A percentile compares a stretch with the other conserved stretches of the same genome.
Evolutionary conservation across 345 rosid genomes (phyloP).

Genomic region (Sapria himalayana): DNA sequence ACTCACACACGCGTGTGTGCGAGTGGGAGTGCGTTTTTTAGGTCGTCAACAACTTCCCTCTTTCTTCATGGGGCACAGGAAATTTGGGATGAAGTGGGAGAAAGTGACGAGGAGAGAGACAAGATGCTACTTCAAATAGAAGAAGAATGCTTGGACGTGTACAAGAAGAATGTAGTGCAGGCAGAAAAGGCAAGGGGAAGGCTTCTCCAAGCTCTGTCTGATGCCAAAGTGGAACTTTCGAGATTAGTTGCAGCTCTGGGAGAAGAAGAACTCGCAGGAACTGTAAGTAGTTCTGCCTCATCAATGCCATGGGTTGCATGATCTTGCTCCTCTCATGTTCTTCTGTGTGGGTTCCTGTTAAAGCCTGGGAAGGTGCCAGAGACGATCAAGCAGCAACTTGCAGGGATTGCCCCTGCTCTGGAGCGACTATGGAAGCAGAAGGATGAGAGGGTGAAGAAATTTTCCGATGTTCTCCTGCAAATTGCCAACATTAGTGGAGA

Average conservation of each 20-base stretch:
- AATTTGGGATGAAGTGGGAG: constrained; percentile 99
- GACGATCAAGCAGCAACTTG: constrained; percentile 92
- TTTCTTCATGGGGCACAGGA: constrained; percentile 20
- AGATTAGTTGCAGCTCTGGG: constrained; percentile 65
- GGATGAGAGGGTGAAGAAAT: constrained; percentile 63
- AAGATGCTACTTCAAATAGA: constrained; percentile 87
- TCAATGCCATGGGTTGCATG: background rate
- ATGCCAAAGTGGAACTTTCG: constrained; percentile 67
- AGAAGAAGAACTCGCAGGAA: constrained; percentile 40
- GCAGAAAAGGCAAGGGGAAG: constrained; percentile 75
- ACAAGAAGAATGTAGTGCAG: constrained; percentile 78
- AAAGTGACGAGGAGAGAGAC: constrained; percentile 80
- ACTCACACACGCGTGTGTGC: too few species aligned
- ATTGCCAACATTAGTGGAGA: constrained; percentile 81
- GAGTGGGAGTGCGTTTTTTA: too few species aligned
- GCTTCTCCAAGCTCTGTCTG: constrained; percentile 68
- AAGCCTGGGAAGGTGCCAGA: constrained; percentile 67
- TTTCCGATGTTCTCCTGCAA: constrained; percentile 62
- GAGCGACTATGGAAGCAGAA: constrained; percentile 85
- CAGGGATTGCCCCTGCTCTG: constrained; percentile 77
- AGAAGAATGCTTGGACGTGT: constrained; percentile 80
- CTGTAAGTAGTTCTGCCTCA: constrained; percentile 26
- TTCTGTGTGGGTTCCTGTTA: constrained; percentile 8
- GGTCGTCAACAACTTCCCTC: too few species aligned
- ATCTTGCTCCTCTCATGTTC: constrained; percentile 5